A percentile compares a stretch with the other conserved stretches of the same genome.
These are phyloP conservation scores for Wickerhamomyces chaumierensis DNA, from an alignment of 805 yeast genomes.

Conservation along the genomic window DNA sequence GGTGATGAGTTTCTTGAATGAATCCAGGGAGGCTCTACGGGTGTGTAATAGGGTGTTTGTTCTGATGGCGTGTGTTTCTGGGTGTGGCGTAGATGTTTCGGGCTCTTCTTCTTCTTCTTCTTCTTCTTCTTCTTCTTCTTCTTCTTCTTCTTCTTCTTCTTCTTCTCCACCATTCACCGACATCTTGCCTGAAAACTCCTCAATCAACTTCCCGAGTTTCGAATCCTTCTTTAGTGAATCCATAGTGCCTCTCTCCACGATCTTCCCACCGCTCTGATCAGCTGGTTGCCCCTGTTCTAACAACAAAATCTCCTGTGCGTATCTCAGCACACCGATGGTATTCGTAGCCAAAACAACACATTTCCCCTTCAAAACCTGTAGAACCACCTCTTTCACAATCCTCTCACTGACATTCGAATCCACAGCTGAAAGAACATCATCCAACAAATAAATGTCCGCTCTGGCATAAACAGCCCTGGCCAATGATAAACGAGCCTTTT, in stretches of 20 bases:
- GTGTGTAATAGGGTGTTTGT: constrained; percentile 3
- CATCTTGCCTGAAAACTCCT: too few relatives aligned
- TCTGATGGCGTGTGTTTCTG: background rate
- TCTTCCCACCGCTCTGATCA: constrained; percentile 47
- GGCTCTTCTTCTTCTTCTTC: too few relatives aligned
- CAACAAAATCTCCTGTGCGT: constrained; percentile 61
- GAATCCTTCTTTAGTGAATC: constrained; percentile 33
- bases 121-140: constrained; percentile 1
- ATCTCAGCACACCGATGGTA: constrained; percentile 66
- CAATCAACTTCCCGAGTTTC: constrained; percentile 39
- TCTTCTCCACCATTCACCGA: constrained; percentile 31
- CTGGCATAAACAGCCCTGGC: constrained; percentile 63
- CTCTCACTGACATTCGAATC: constrained; percentile 75
- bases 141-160: constrained; percentile 4
- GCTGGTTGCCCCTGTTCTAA: constrained; percentile 35
- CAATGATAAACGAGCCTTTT: constrained; percentile 49
- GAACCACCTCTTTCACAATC: constrained; percentile 64
- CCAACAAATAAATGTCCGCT: constrained; percentile 46
- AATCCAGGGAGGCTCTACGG: constrained; percentile 51
- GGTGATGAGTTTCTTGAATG: constrained; percentile 36
- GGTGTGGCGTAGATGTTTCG: too few relatives aligned
- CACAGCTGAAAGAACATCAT: constrained; percentile 61
- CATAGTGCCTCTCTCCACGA: constrained; percentile 59
- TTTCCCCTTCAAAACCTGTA: constrained; percentile 65
- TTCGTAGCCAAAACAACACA: constrained; percentile 79